Base-by-base conservation (phyloP, 169 alveolate genomes). In the Cryptosporidium baileyi region DNA sequence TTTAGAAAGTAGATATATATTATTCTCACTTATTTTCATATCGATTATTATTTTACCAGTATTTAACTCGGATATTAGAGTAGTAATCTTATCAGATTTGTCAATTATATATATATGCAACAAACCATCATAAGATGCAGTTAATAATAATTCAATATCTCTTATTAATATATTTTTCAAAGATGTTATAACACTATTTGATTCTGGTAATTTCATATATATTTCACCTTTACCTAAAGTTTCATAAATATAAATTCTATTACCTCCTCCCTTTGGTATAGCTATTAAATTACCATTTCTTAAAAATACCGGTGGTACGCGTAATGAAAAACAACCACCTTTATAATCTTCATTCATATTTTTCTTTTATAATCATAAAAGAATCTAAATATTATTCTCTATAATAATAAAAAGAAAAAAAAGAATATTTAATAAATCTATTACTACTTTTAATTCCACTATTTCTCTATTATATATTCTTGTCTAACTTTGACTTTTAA, bases 261-360 rank as follows among this genome's bases (percentile, higher is more conserved):
- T 54, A 34, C 44, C 19, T 34, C 85, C 54, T 24, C 85, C 85
- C 24, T 51, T 74, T 34, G 85, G 74, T 8, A 74, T 74, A 22
- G 59, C 36, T 19, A 74, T 26, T 22, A 54, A 74, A 38, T 11
- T 57, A 15, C 85, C 85, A 54, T 51, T 45, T 11, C 30, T 40
- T n/a, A 51, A 74, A 74, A 74, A 74, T 17, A 74, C 85, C 22
- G 85, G 85, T 74, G 65, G 65, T 8, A 74, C 67, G n/a, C 61
- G 32, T 22, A 74, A 30, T 32, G 85, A 74, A 38, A 74, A 74
- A 36, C 85, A 59, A 36, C 85, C 85, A 40, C 85, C 85, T 28
- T 38, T 54, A 34, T 47, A 47, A 47, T 26, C 30, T 47, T 11
- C 9, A n/a, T n/a, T n/a, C n/a, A n/a, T n/a, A n/a, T n/a, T n/a